Conservation (phyloP, 73 alveolate genomes). For the Breviolum minutum region DNA sequence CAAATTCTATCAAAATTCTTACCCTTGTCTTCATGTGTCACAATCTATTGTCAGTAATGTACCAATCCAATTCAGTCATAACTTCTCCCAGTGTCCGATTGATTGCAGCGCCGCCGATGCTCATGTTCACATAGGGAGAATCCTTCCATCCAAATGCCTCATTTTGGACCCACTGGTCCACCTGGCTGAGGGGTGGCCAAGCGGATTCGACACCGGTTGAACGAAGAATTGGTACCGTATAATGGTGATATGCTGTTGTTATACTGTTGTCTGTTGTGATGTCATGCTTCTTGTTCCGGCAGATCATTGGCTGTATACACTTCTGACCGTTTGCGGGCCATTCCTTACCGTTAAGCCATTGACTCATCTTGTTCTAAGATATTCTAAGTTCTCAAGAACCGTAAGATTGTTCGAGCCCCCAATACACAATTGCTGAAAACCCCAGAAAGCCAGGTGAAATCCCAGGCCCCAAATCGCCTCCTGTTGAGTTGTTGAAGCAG, state of each 20-base stretch:
- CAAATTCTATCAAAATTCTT: not conserved
- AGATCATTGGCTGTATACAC: not conserved
- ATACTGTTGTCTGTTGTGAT: slow-evolving; percentile 2
- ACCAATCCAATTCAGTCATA: not conserved
- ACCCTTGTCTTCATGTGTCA: not conserved
- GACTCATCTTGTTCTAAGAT: not conserved
- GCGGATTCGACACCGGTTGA: not conserved
- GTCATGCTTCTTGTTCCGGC: slow-evolving; percentile 11
- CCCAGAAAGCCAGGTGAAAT: not conserved
- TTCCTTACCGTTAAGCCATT: not conserved
- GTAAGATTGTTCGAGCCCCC: not conserved
- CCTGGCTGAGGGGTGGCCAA: not conserved
- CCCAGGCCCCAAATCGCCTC: slow-evolving; percentile 6
- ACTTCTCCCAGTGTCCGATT: slow-evolving; percentile 21
- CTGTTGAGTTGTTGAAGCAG: slow-evolving; percentile 25
- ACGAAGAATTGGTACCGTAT: too few relatives aligned
- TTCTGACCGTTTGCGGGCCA: not conserved
- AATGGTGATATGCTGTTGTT: not conserved
- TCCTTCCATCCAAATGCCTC: slow-evolving; percentile 43
- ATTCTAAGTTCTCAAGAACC: not conserved
- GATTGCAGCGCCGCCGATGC: slow-evolving; percentile 30
- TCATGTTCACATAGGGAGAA: slow-evolving; percentile 55
- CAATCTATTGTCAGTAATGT: not conserved
- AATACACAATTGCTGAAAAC: not conserved
- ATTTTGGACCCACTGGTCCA: slow-evolving; percentile 17